phyloP scores from a whole-genome alignment of 768 basidiomycete species.

The Cubamyces lactineus region DNA sequence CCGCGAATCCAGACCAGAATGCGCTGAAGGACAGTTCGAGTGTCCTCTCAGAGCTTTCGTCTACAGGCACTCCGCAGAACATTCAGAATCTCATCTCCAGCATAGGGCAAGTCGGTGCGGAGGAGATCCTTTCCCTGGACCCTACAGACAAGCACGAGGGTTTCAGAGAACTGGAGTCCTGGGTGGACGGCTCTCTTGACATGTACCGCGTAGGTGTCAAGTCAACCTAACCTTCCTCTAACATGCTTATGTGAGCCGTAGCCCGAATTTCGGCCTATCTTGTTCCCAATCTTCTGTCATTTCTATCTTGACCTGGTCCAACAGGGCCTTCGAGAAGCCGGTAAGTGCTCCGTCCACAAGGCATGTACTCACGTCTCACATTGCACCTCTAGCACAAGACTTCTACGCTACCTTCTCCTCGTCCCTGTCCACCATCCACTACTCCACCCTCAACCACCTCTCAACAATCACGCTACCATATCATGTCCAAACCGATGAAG shows the following conservation, averaged over 20 bases:
- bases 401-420: constrained; percentile 76
- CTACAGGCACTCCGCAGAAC: constrained; percentile 70
- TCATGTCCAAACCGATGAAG: constrained; percentile 82
- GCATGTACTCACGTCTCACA: background rate
- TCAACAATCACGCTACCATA: constrained; percentile 78
- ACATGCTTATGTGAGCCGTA: constrained; percentile 36
- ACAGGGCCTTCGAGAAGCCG: constrained; percentile 87
- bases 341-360: constrained; percentile 33
- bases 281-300: constrained; percentile 96
- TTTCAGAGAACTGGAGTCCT: constrained; percentile 81
- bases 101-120: constrained; percentile 78
- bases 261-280: constrained; percentile 92
- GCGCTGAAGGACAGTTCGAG: constrained; percentile 65
- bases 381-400: constrained; percentile 54
- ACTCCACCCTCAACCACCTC: constrained; percentile 72
- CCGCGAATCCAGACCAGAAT: constrained; percentile 69
- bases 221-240: background rate
- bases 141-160: constrained; percentile 87
- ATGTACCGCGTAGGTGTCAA: constrained; percentile 76
- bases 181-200: constrained; percentile 89
- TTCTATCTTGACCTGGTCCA: constrained; percentile 95
- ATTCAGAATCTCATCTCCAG: constrained; percentile 79
- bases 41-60: constrained; percentile 68
- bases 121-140: constrained; percentile 79
- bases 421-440: constrained; percentile 68